Base-by-base conservation (phyloP, 805 yeast species). In the Clavispora fructus region DNA sequence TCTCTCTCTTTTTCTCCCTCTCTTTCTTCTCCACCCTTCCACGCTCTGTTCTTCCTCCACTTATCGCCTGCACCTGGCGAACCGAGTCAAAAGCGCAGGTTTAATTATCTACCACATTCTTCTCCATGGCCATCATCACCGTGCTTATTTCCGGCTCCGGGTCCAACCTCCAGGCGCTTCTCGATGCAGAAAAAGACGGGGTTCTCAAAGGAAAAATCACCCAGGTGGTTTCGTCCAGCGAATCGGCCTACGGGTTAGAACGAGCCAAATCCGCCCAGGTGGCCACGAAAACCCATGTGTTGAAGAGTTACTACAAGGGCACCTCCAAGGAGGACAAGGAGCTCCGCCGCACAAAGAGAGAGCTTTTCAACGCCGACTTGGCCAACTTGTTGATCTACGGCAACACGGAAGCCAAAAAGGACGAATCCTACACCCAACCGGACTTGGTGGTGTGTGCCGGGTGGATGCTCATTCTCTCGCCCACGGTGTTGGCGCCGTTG, bases 381-480 rank as follows among this genome's bases (percentile, higher is more conserved):
- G 92, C 96, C 9, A 69, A 77, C 41, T 59, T 84, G 23, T 79
- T 94, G 19, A 62, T 87, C 23, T 62, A 72, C 46, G 83, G 83
- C 6, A 57, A 61, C 35, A 60, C 59, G 28, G 68, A 65, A 14
- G 78, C 72, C n/a, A 48, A 41, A 7, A 35, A 49, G 26, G 61
- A 54, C 19, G 40, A 52, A 4, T 51, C 57, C 1, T 74, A 79
- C 44, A 55, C 63, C 29, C 75, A 75, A 53, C 98, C 98, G 5
- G 87, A 87, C 54, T 73, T 94, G 52, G 82, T 94, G 35, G 97
- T 94, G 6, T 94, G 99, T 68, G 99, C 99, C 5, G 99, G 99
- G 2, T 94, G 99, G 99, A 84, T 94, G 91, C 77, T 94, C 43
- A 94, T 94, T 48, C 73, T 94, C 49, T 86, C 97, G 1, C 82